These are phyloP conservation scores for Pleurotus cornucopiae DNA, from an alignment of 768 basidiomycete species.

Conservation along the genomic window DNA sequence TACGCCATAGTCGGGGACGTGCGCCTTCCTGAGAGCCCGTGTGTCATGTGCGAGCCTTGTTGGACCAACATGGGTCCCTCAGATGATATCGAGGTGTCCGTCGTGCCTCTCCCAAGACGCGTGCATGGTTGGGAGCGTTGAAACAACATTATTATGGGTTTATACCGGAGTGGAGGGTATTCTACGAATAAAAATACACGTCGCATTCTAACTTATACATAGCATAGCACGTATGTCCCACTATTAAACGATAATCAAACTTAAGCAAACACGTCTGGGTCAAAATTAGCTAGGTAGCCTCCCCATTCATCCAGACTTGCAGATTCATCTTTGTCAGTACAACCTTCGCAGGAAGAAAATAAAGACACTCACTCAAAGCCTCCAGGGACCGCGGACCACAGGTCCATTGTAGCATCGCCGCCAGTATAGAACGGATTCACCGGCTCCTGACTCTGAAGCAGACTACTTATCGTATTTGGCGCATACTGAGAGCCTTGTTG, in stretches of 20 bases:
- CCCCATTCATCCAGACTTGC: slow-evolving; percentile 2
- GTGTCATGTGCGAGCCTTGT: slow-evolving; percentile 66
- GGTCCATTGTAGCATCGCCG: not conserved
- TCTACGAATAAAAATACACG: slow-evolving; percentile 2
- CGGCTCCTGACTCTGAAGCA: no score
- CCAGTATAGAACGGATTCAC: not conserved
- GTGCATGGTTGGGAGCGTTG: slow-evolving; percentile 27
- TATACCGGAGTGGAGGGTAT: no score
- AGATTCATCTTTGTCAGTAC: not conserved
- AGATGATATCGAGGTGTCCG: slow-evolving; percentile 37
- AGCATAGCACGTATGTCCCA: no score
- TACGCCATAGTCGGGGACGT: slow-evolving; percentile 67
- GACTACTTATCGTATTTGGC: no score
- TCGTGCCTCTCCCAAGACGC: slow-evolving; percentile 49
- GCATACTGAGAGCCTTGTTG: not conserved
- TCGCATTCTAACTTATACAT: not conserved
- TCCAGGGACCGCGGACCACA: slow-evolving; percentile 1
- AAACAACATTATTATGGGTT: no score
- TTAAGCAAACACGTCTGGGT: not conserved
- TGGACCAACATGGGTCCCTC: slow-evolving; percentile 68
- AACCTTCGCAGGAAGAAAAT: not conserved
- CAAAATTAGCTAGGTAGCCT: slow-evolving; percentile 3
- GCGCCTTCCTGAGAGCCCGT: slow-evolving; percentile 76
- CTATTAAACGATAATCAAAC: not conserved
- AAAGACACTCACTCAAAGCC: not conserved